Base-by-base conservation (phyloP, 805 yeast genomes). In the Scheffersomyces coipomensis region DNA sequence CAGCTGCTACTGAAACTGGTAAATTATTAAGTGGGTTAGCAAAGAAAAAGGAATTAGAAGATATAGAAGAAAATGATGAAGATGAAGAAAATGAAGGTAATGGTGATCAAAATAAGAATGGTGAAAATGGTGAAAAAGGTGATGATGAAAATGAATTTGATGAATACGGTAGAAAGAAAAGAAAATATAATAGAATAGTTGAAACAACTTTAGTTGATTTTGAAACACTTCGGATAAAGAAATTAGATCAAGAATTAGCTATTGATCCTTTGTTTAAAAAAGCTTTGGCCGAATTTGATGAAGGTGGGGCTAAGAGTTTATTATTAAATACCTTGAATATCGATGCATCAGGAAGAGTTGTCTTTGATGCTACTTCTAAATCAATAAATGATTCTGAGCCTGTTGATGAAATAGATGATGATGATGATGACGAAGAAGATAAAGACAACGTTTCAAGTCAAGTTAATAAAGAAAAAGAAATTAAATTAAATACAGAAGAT, bases 1-100 rank as follows among this genome's bases (percentile, higher is more conserved):
- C 96, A 0, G 95, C 88, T 0, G 95, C 90, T 4, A 82, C 85
- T 7, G 97, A 90, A 52, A 89, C 97, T 0, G 95, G 96, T 2
- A 80, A 81, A 51, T 68, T 91, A 40, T 62, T 89, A 25, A 84
- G 86, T 60, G 95, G 96, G 3, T 62, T 87, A 40, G 81, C 89
- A 2, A 55, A 51, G 11, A 51, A 68, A 51, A 49, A 62, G 40
- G 54, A 45, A 7, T 51, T 46, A 21, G 48, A 43, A 13, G 52
- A 46, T 37, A 41, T 59, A 38, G 53, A 57, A 52, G 37, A 61
- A 56, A 47, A 47, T 9, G 55, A 50, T 2, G 51, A 47, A 5
- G 53, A 43, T 2, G 64, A 51, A 8, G 59, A 52, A 9, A 55
- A 50, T 2, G 51, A 42, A 5, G 45, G 42, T n/a, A 27, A 34